A percentile compares a stretch with the other conserved stretches of the same genome.
phyloP scores from a whole-genome alignment of 2,329 filamentous ascomycete species.

The Colletotrichum caudatum region DNA sequence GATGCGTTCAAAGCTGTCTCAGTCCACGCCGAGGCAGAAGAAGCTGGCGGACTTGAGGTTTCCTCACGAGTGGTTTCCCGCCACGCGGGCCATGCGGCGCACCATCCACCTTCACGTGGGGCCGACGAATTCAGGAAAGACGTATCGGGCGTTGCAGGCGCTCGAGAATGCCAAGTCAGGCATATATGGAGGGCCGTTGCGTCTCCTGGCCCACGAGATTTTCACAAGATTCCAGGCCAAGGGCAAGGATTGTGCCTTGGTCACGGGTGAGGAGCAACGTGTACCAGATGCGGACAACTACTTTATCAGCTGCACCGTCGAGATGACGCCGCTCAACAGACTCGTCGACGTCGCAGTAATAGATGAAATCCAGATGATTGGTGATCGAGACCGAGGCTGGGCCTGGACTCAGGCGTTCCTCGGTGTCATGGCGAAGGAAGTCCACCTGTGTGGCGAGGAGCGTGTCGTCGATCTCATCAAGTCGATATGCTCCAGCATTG shows the following conservation, averaged over 20 bases:
- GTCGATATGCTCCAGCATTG: conserved; percentile 80
- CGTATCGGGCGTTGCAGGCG: conserved; percentile 89
- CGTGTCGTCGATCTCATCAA: conserved; percentile 83
- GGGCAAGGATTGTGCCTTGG: conserved; percentile 79
- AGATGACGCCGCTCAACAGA: conserved; percentile 76
- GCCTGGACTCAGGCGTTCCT: conserved; percentile 94
- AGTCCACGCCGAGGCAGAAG: conserved; percentile 69
- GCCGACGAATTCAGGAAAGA: conserved; percentile 98
- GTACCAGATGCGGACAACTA: conserved; percentile 69
- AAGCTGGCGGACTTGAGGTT: conserved; percentile 85
- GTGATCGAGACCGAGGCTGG: conserved; percentile 82
- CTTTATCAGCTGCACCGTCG: conserved; percentile 90
- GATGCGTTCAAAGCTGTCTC: conserved; percentile 66
- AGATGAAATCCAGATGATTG: conserved; percentile 99
- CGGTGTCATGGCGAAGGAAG: conserved; percentile 86
- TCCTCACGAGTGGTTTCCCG: conserved; percentile 92
- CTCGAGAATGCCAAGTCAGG: conserved; percentile 81
- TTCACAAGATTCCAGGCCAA: conserved; percentile 86
- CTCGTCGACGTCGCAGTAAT: conserved; percentile 90
- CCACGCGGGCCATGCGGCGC: conserved; percentile 81
- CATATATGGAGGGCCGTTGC: conserved; percentile 90
- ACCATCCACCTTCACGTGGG: conserved; percentile 94
- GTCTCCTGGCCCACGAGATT: conserved; percentile 93
- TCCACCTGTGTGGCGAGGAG: conserved; percentile 94
- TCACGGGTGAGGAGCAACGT: conserved; percentile 92